Conservation (phyloP, 768 basidiomycete species). For the Xanthoconium purpureum region DNA sequence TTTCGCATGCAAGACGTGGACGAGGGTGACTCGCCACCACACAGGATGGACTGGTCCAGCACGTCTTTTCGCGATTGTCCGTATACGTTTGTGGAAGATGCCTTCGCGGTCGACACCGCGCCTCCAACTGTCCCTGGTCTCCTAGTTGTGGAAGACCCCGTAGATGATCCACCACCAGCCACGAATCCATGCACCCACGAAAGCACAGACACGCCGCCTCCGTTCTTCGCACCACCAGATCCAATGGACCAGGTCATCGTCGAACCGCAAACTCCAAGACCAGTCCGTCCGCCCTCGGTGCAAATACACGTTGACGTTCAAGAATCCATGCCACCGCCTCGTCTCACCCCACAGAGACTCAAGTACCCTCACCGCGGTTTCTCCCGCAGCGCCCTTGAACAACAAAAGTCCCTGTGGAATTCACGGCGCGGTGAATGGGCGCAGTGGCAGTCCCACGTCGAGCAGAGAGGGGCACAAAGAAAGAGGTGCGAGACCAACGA, state of each 20-base stretch:
- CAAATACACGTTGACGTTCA: background rate
- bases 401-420: slow-evolving; percentile 63
- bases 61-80: background rate
- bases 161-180: slow-evolving; percentile 4
- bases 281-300: slow-evolving; percentile 16
- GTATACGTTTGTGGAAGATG: slow-evolving; percentile 7
- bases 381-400: slow-evolving; percentile 56
- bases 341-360: slow-evolving; percentile 35
- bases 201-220: slow-evolving; percentile 5
- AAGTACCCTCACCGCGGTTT: slow-evolving; percentile 57
- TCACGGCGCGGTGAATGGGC: slow-evolving; percentile 52
- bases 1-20: slow-evolving; percentile 27
- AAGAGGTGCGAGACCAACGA: slow-evolving; percentile 2
- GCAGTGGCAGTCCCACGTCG: slow-evolving; percentile 30
- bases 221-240: slow-evolving; percentile 11
- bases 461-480: slow-evolving; percentile 3
- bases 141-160: background rate
- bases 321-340: slow-evolving; percentile 3
- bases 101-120: background rate
- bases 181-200: slow-evolving; percentile 16
- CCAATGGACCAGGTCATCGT: slow-evolving; percentile 18
- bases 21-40: background rate
- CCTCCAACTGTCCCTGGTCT: background rate
- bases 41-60: slow-evolving; percentile 14
- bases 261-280: slow-evolving; percentile 21